Percentiles rank a stretch among this genome's conserved stretches.
Conservation (phyloP, 345 rosid species). For the Lumnitzera racemosa region DNA sequence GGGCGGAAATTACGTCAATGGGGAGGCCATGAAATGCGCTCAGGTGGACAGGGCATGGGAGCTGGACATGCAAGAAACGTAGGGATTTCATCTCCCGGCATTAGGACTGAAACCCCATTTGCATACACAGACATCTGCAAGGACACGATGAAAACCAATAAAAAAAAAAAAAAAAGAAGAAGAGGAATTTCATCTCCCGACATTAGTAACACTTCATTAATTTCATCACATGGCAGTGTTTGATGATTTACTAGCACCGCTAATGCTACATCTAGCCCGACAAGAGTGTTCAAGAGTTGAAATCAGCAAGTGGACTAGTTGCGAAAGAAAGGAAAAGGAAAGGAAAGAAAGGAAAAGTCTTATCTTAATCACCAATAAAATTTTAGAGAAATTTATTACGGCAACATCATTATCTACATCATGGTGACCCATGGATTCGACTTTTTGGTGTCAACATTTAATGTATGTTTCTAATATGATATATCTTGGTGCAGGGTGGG, state of each 20-base stretch:
- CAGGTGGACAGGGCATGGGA: conserved; percentile 44
- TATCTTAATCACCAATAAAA: not conserved
- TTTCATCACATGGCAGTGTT: conserved; percentile 12
- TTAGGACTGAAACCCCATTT: conserved; percentile 79
- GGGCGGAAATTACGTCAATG: conserved; percentile 12
- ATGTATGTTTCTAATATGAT: no score
- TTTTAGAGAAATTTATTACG: conserved; percentile 5
- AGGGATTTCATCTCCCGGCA: conserved; percentile 91
- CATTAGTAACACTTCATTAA: not conserved
- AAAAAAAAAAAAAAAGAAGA: conserved; percentile 1
- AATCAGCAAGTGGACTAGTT: no score
- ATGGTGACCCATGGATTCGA: not conserved
- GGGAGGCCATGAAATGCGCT: conserved; percentile 15
- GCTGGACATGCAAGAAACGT: conserved; percentile 78
- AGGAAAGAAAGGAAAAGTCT: no score
- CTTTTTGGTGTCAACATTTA: not conserved
- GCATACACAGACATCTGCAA: conserved; percentile 72
- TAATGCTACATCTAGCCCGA: no score
- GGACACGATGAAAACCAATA: not conserved
- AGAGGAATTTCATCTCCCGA: not conserved
- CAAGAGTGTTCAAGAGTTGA: no score
- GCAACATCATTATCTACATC: not conserved
- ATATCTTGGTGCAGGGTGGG: no score
- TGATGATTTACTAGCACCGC: not conserved
- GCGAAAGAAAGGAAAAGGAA: no score